Percentiles rank a stretch among this genome's conserved stretches.
phyloP scores from a whole-genome alignment of 257 asterid species.

The Solanum acaule region DNA sequence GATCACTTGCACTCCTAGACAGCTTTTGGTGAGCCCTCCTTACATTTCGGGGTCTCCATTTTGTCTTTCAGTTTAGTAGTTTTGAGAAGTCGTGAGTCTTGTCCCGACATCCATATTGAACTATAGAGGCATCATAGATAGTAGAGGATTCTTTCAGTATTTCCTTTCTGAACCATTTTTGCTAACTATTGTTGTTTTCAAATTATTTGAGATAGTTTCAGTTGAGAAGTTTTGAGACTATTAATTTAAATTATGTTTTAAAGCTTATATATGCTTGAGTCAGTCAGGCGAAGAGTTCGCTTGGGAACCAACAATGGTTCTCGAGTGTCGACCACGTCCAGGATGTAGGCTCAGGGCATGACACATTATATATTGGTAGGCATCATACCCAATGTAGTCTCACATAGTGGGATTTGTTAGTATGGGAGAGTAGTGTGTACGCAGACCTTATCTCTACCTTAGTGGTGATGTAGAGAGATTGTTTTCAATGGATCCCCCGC shows the following conservation, averaged over 20 bases:
- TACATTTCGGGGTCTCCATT: neutral
- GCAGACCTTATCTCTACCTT: neutral
- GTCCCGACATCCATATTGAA: neutral
- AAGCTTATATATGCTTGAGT: too few relatives aligned
- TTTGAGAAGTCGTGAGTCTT: too few relatives aligned
- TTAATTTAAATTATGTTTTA: too few relatives aligned
- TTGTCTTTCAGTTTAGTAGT: neutral
- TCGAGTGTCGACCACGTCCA: too few relatives aligned
- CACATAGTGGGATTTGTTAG: neutral
- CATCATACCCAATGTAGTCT: neutral
- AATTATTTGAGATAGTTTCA: neutral
- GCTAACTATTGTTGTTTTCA: neutral
- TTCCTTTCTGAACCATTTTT: neutral
- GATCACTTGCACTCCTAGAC: neutral
- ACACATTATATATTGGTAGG: neutral
- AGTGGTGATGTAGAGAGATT: neutral
- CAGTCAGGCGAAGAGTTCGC: neutral
- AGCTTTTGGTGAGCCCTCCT: neutral
- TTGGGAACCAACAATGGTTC: neutral
- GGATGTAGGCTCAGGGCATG: neutral
- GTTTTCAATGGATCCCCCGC: too few relatives aligned
- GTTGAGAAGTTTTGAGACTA: neutral
- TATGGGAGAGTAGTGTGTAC: neutral
- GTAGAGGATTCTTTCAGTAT: neutral
- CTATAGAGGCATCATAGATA: neutral